A percentile compares a stretch with the other conserved stretches of the same genome.
These are phyloP conservation scores for Maudiozyma bulderi DNA, from an alignment of 805 yeast genomes.

Conservation along the genomic window DNA sequence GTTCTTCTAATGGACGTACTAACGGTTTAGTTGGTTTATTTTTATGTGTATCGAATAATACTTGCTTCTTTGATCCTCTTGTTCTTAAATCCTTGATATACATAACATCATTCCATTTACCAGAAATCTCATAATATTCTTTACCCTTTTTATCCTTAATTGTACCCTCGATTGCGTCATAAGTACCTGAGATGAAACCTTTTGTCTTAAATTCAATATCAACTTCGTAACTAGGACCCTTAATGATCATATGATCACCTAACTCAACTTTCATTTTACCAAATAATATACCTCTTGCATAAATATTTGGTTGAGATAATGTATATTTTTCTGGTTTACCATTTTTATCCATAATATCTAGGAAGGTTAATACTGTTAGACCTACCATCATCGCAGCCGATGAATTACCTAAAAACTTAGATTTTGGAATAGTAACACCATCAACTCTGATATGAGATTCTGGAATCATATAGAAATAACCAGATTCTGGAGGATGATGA, in stretches of 20 bases:
- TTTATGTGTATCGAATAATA: constrained; percentile 52
- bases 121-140: constrained; percentile 55
- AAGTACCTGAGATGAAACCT: constrained; percentile 87
- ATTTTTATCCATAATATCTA: constrained; percentile 42
- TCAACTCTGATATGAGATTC: constrained; percentile 74
- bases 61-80: constrained; percentile 35
- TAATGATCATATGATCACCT: constrained; percentile 83
- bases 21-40: constrained; percentile 49
- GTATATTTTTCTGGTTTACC: constrained; percentile 59
- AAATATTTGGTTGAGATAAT: constrained; percentile 91
- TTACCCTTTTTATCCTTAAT: constrained; percentile 49
- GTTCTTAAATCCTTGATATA: constrained; percentile 44
- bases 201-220: constrained; percentile 91
- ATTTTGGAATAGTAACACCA: constrained; percentile 79
- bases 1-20: constrained; percentile 72
- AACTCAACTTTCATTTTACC: constrained; percentile 85
- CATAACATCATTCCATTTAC: constrained; percentile 91
- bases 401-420: constrained; percentile 86
- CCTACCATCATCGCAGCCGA: constrained; percentile 98
- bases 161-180: constrained; percentile 77
- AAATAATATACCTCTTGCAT: constrained; percentile 85
- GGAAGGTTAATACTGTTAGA: constrained; percentile 56
- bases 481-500: constrained; percentile 97
- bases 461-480: constrained; percentile 84
- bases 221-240: constrained; percentile 53